phyloP scores from a whole-genome alignment of 2,329 filamentous ascomycete species.

The Fusarium sublunatum region DNA sequence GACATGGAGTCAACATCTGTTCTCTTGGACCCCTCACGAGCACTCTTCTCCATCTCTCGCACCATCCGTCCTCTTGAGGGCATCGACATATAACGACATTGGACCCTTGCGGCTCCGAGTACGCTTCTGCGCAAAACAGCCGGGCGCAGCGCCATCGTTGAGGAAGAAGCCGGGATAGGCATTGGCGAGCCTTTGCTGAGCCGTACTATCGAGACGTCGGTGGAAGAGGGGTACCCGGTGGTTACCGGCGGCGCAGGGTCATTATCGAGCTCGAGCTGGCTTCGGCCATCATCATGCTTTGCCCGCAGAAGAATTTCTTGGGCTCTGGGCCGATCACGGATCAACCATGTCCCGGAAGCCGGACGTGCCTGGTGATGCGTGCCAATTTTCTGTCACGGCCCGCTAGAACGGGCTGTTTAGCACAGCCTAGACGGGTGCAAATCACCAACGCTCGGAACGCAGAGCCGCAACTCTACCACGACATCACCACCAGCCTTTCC shows the following conservation, averaged over 20 bases:
- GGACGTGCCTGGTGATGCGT: conserved; percentile 3
- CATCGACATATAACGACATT: conserved; percentile 45
- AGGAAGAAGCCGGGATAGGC: conserved; percentile 27
- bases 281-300: conserved; percentile 7
- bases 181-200: conserved; percentile 21
- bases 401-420: background rate
- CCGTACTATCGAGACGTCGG: conserved; percentile 2
- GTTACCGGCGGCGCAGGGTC: conserved; percentile 43
- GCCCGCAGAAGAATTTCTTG: conserved; percentile 43
- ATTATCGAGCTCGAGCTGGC: conserved; percentile 41
- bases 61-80: conserved; percentile 43
- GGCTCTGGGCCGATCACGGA: conserved; percentile 40
- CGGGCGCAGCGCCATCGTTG: conserved; percentile 38
- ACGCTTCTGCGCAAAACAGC: conserved; percentile 36
- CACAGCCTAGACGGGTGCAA: conserved; percentile 30
- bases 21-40: conserved; percentile 38
- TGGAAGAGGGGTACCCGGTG: conserved; percentile 23
- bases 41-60: conserved; percentile 46
- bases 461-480: conserved; percentile 14
- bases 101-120: conserved; percentile 35
- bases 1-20: conserved; percentile 49
- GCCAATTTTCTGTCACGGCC: background rate
- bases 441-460: conserved; percentile 3
- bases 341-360: conserved; percentile 32
- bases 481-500: conserved; percentile 2